Conservation (phyloP, 108 stramenopile genomes). For the Poteriospumella lacustris region DNA sequence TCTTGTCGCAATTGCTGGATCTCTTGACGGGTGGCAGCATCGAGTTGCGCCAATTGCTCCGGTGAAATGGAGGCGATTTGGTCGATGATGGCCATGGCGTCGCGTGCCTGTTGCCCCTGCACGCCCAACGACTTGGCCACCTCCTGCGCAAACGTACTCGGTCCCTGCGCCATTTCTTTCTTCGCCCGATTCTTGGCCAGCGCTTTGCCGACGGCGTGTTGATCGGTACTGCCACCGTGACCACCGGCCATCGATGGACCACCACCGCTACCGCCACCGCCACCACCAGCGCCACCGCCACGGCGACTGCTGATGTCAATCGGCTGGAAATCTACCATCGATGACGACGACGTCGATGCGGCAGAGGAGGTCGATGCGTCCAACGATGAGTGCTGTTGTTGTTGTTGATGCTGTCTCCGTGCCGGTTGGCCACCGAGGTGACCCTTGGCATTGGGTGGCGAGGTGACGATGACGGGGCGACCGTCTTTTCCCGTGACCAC, state of each 20-base stretch:
- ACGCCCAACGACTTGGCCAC: background rate
- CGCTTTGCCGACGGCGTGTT: background rate
- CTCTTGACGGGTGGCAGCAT: background rate
- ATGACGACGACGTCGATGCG: no score
- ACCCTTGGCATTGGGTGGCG: no score
- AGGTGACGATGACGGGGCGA: no score
- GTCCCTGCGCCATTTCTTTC: background rate
- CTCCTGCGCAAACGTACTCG: constrained; percentile 13
- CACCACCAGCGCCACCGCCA: background rate
- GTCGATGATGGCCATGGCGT: background rate
- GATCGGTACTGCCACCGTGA: background rate
- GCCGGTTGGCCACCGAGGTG: no score
- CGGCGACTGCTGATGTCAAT: background rate
- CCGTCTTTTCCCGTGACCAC: no score
- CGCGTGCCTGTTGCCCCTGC: constrained; percentile 2
- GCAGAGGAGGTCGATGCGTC: no score
- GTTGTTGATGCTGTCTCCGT: no score
- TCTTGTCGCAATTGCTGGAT: background rate
- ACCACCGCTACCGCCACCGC: background rate
- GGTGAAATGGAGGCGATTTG: background rate
- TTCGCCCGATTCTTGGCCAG: background rate
- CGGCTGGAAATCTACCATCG: no score
- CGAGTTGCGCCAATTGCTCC: background rate
- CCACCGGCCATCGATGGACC: background rate
- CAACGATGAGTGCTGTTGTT: no score